These are phyloP conservation scores for Hypoxylon sp. DNA, from an alignment of 2,329 filamentous ascomycete genomes.

Conservation along the genomic window DNA sequence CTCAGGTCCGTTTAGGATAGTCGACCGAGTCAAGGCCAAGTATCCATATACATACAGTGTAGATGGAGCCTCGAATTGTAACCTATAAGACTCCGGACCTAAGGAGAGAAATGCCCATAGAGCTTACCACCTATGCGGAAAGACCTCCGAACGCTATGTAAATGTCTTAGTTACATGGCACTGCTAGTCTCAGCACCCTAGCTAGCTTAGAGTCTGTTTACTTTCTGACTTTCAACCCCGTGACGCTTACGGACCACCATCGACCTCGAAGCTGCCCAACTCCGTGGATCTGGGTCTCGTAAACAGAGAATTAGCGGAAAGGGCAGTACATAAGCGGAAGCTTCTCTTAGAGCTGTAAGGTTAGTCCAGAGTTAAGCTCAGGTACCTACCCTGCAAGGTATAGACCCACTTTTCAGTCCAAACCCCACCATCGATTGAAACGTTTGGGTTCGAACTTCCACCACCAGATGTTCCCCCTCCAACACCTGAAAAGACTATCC, in stretches of 20 bases:
- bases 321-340: slow-evolving; percentile 11
- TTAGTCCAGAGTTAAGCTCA: slow-evolving; percentile 12
- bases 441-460: slow-evolving; percentile 20
- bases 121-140: slow-evolving; percentile 23
- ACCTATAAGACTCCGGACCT: background rate
- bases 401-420: slow-evolving; percentile 19
- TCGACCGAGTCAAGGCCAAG: background rate
- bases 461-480: slow-evolving; percentile 39
- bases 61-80: background rate
- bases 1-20: background rate
- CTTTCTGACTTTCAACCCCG: background rate
- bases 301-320: background rate
- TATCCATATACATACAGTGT: background rate
- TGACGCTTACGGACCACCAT: background rate
- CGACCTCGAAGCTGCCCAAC: background rate
- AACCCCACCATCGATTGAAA: slow-evolving; percentile 34
- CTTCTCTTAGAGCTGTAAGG: slow-evolving; percentile 12
- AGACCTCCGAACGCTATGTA: slow-evolving; percentile 19
- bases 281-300: background rate
- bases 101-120: slow-evolving; percentile 11
- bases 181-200: background rate
- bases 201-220: background rate
- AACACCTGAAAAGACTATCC: slow-evolving; percentile 29
- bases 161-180: background rate
- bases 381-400: slow-evolving; percentile 20